phyloP scores from a whole-genome alignment of 2,329 filamentous ascomycete species.

The Paecilomyces fulvus region DNA sequence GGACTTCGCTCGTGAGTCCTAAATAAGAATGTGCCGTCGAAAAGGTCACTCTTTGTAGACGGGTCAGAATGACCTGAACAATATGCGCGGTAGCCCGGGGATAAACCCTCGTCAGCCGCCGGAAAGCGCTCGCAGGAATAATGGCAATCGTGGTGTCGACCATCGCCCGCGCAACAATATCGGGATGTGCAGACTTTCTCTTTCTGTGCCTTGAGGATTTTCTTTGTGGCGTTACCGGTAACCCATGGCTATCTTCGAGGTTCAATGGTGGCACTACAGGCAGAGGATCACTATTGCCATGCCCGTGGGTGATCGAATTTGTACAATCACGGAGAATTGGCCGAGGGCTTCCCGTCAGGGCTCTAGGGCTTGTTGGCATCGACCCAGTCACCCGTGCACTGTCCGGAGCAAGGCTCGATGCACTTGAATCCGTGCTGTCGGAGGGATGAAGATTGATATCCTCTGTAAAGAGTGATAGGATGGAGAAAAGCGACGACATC shows the following conservation, averaged over 20 bases:
- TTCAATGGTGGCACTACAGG: slow-evolving; percentile 67
- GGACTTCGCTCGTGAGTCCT: slow-evolving; percentile 80
- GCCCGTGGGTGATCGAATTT: slow-evolving; percentile 12
- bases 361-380: slow-evolving; percentile 29
- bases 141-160: slow-evolving; percentile 97
- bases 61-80: slow-evolving; percentile 90
- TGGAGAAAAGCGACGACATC: slow-evolving; percentile 97
- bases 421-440: slow-evolving; percentile 41
- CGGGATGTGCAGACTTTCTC: slow-evolving; percentile 75
- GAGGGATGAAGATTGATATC: slow-evolving; percentile 72
- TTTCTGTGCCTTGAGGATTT: slow-evolving; percentile 23
- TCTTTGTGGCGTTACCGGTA: slow-evolving; percentile 16
- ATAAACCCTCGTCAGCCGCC: slow-evolving; percentile 84
- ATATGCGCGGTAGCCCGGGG: slow-evolving; percentile 96
- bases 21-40: slow-evolving; percentile 92
- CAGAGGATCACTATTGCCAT: slow-evolving; percentile 29
- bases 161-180: slow-evolving; percentile 92
- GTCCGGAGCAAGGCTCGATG: slow-evolving; percentile 25
- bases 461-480: slow-evolving; percentile 93
- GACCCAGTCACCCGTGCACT: slow-evolving; percentile 29
- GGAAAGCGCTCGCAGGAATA: slow-evolving; percentile 92
- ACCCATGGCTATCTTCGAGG: slow-evolving; percentile 45
- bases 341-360: slow-evolving; percentile 20
- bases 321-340: slow-evolving; percentile 13
- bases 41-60: slow-evolving; percentile 88